Conservation (phyloP, 2,329 filamentous ascomycete species). For the Curvularia eragrostidis region DNA sequence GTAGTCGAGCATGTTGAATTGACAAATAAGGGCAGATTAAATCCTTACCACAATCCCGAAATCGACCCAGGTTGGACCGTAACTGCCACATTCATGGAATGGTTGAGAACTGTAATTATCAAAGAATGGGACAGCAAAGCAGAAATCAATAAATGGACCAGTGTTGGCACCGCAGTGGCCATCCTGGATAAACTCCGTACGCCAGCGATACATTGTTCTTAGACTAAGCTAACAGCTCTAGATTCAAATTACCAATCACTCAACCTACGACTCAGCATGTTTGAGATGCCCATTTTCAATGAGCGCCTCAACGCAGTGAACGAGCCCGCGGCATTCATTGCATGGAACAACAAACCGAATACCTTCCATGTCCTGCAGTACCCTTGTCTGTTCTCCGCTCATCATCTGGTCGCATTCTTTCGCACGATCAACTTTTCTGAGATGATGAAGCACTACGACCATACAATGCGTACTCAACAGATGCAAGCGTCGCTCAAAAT, state of each 20-base stretch:
- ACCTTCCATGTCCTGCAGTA: slow-evolving; percentile 79
- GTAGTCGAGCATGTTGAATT: slow-evolving; percentile 33
- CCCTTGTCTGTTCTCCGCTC: slow-evolving; percentile 77
- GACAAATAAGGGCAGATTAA: slow-evolving; percentile 30
- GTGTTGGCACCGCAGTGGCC: slow-evolving; percentile 78
- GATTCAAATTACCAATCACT: slow-evolving; percentile 30
- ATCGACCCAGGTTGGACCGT: slow-evolving; percentile 48
- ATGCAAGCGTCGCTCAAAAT: slow-evolving; percentile 37
- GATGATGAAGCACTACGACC: slow-evolving; percentile 81
- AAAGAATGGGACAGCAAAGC: slow-evolving; percentile 81
- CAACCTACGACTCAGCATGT: slow-evolving; percentile 67
- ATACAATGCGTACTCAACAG: slow-evolving; percentile 36
- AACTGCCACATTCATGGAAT: slow-evolving; percentile 62
- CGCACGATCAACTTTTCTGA: slow-evolving; percentile 84
- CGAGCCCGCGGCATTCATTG: slow-evolving; percentile 72
- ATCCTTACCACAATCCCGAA: slow-evolving; percentile 13
- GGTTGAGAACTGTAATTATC: slow-evolving; percentile 76
- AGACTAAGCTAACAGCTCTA: slow-evolving; percentile 25
- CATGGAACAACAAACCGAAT: slow-evolving; percentile 67
- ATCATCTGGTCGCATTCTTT: slow-evolving; percentile 81
- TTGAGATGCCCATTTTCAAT: slow-evolving; percentile 76
- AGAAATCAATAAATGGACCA: slow-evolving; percentile 70
- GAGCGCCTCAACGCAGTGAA: slow-evolving; percentile 77
- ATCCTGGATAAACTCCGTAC: slow-evolving; percentile 74
- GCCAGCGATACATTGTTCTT: neutral